Base-by-base conservation (phyloP, 495 filamentous ascomycete species). In the Neurospora tetraspora region DNA sequence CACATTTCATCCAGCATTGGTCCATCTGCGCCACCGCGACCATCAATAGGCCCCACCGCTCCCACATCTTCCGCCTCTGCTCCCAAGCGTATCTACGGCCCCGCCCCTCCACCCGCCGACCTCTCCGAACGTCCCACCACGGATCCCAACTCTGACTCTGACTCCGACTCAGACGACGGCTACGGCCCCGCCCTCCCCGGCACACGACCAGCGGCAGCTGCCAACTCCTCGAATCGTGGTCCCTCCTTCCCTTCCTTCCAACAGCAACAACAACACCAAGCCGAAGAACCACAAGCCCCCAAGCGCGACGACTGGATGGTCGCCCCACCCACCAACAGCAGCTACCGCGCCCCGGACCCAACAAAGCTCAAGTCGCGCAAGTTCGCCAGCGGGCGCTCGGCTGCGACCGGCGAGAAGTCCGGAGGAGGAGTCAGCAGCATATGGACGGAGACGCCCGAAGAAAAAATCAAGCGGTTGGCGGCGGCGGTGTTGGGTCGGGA, bases 241-340 rank as follows among this genome's bases (percentile, higher is more conserved):
- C 74, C 74, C 18, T 45, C 76, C 69, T 14, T 40, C 39, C 75
- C 72, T 36, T 73, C 76, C 36, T 69, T 74, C 71, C 53, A 76
- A 23, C 53, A 34, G 12, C 53, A 31, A 65, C 27, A 61, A 8
- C 23, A 7, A 65, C 27, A 65, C 3, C 23, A 7, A 27, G 70
- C 76, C 18, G 80, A 78, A 27, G 75, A 77, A 61, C 73, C 78
- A 39, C 61, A 76, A 16, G 79, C 81, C 6, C 77, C 82, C 7
- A 82, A 84, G 71, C 89, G 96, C 71, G 96, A 97, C 82, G 90
- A 93, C 76, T 99, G 96, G 96, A 99, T 99, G 96, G 85, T 95
- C 38, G 88, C 91, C 8, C 96, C 95, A 0, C 96, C 96, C 0
- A 88, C 87, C 5, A 81, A 86, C 36, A 87, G 86, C 81, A 83